Evolutionary conservation across 2,329 filamentous ascomycete genomes (phyloP).

Genomic region (Pseudocercospora vitis): DNA sequence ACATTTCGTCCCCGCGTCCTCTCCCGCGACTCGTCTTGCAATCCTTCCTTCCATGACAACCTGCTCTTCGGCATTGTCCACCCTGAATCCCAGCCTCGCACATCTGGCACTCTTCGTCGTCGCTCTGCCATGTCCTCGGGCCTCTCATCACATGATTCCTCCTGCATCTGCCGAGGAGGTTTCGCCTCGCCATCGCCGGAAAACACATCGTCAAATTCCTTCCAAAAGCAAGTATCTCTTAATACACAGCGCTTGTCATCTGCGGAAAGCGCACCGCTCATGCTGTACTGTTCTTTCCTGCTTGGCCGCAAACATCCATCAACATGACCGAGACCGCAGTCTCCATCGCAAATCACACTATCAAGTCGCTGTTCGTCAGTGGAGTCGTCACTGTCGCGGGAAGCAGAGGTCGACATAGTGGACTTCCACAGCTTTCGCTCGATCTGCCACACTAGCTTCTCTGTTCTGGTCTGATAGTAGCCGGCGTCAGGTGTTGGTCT

Average conservation of each 20-base stretch:
- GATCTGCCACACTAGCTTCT: slow-evolving; percentile 3
- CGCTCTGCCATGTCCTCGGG: background rate
- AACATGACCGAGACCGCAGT: background rate
- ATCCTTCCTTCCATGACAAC: background rate
- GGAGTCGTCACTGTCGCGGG: background rate
- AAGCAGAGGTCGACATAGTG: background rate
- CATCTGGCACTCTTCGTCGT: background rate
- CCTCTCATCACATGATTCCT: too few relatives aligned
- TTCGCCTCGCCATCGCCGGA: background rate
- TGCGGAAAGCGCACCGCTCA: slow-evolving; percentile 1
- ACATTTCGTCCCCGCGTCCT: too few relatives aligned
- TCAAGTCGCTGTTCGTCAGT: background rate
- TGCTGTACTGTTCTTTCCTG: background rate
- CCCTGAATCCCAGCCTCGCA: background rate
- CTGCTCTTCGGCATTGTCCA: background rate
- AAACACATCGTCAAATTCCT: background rate
- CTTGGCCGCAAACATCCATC: background rate
- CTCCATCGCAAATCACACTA: background rate
- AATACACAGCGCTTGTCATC: background rate
- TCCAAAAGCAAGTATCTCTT: background rate
- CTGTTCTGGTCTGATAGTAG: background rate
- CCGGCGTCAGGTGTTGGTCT: background rate
- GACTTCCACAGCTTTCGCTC: background rate
- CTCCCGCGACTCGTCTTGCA: too few relatives aligned
- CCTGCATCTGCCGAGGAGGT: too few relatives aligned